These are phyloP conservation scores for Coemansia pectinata DNA, from an alignment of 192 early-diverging fungal genomes.

Conservation along the genomic window DNA sequence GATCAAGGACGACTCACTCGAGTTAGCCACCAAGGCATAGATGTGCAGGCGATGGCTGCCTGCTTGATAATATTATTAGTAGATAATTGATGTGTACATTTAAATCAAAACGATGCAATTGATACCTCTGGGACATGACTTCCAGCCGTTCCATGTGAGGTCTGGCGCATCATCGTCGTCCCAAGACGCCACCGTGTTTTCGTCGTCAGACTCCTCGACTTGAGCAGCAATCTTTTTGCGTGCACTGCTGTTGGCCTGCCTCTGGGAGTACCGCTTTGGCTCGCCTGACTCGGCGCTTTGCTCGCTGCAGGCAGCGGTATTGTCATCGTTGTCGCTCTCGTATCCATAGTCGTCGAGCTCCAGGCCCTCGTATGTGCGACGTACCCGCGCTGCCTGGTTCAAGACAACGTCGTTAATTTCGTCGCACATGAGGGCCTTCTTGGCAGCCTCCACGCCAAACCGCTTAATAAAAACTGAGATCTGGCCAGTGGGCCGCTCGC, in stretches of 20 bases:
- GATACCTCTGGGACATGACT: constrained; percentile 16
- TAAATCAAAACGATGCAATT: constrained; percentile 37
- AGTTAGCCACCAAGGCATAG: neutral
- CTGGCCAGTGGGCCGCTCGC: constrained; percentile 38
- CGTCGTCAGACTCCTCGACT: neutral
- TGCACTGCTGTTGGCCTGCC: constrained; percentile 8
- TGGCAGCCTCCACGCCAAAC: constrained; percentile 23
- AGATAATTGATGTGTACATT: constrained; percentile 9
- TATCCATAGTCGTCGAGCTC: constrained; percentile 7
- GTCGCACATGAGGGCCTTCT: constrained; percentile 8
- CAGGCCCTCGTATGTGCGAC: neutral
- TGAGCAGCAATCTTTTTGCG: constrained; percentile 16
- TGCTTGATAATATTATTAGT: neutral
- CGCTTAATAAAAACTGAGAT: constrained; percentile 28
- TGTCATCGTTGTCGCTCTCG: neutral
- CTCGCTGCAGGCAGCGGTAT: constrained; percentile 2
- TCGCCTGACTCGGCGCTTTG: neutral
- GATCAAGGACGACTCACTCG: constrained; percentile 1
- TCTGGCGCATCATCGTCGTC: constrained; percentile 1
- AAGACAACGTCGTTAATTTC: constrained; percentile 11
- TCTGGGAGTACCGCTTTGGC: constrained; percentile 13
- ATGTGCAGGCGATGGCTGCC: neutral
- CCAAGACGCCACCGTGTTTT: neutral
- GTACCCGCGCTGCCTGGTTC: neutral
- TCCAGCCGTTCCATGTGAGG: constrained; percentile 24